Conservation (phyloP, 805 yeast genomes). For the Kazachstania psychrophila region DNA sequence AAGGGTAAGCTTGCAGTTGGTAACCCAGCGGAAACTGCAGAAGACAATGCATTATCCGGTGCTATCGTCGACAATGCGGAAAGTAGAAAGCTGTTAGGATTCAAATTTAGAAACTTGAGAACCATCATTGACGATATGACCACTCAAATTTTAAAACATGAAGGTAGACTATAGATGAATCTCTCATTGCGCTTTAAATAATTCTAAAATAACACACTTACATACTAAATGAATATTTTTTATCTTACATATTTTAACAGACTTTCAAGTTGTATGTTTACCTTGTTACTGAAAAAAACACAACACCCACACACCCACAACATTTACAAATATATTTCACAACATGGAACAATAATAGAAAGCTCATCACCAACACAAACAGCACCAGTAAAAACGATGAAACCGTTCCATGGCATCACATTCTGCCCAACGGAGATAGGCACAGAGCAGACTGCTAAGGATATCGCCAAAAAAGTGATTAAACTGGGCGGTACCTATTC, state of each 20-base stretch:
- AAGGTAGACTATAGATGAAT: not conserved
- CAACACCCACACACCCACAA: no score
- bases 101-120: not conserved
- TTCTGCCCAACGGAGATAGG: slow-evolving; percentile 52
- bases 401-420: slow-evolving; percentile 38
- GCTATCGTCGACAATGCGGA: not conserved
- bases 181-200: no score
- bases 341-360: no score
- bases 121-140: not conserved
- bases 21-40: slow-evolving; percentile 19
- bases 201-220: no score
- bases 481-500: slow-evolving; percentile 52
- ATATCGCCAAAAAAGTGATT: slow-evolving; percentile 37
- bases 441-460: slow-evolving; percentile 32
- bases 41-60: not conserved
- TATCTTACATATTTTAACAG: no score
- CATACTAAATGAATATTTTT: no score
- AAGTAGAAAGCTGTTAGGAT: not conserved
- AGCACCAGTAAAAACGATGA: no score
- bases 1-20: slow-evolving; percentile 37
- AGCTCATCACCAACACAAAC: no score
- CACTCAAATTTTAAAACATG: slow-evolving; percentile 1
- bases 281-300: no score
- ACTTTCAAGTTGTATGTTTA: no score
- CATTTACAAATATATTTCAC: no score